Evolutionary conservation across 768 basidiomycete genomes (phyloP), one percentile per base, ranked within the genome.

Genomic region (Serpula lacrymans): DNA sequence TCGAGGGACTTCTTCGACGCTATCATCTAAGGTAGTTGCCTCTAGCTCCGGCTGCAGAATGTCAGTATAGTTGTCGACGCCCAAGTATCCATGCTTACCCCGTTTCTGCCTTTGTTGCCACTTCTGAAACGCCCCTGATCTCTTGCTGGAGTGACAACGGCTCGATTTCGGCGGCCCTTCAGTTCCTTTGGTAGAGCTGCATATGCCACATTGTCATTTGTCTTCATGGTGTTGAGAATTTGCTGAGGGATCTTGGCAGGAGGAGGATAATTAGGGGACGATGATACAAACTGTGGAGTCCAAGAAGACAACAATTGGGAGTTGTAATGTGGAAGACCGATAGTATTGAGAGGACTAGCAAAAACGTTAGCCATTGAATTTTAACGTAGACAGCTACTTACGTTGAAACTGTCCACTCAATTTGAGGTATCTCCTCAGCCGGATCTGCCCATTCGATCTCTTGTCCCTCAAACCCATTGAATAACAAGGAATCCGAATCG

Each of bases 391-490:
- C 18, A 26, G 18, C 17, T 14, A 60, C 82, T 54, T 58, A 93
- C 89, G 89, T 96, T 13, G 74, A 69, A 40, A 87, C 78, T 1
- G 73, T 75, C 93, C 94, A 97, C n/a, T 78, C 65, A 32, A 94
- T 80, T 14, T 82, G 68, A 2, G 84, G 82, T 2, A 81, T 60
- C 4, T 78, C 72, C 17, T 83, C 82, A 0, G 84, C 75, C 7
- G 75, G 59, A 58, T 93, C 88, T 1, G 88, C 82, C 83, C 90
- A 88, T 49, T 94, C 91, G 31, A 86, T 67, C 10, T 88, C 80
- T 48, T 88, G 80, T 1, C 91, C 91, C 43, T 90, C 84, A 52
- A 84, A 95, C 0, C 94, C 92, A 50, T 95, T 95, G 62, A 95
- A 85, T 3, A 90, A 87, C 22, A 67, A 52, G 1, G 77, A 64